A percentile compares a stretch with the other conserved stretches of the same genome.
Conservation (phyloP, 768 basidiomycete genomes). For the Jaapia argillacea region DNA sequence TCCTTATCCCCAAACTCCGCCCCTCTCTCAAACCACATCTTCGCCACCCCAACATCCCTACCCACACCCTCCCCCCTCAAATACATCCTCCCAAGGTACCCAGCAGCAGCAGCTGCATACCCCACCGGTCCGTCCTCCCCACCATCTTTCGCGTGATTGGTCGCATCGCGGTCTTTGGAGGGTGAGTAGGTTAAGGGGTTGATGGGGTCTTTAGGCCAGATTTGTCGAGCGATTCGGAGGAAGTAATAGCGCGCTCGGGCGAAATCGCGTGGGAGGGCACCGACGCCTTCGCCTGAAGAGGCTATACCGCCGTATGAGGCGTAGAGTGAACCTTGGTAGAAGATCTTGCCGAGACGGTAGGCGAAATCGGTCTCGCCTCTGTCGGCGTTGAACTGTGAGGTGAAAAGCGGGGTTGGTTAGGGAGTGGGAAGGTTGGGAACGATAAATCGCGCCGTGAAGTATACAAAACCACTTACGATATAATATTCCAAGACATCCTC, state of each 20-base stretch:
- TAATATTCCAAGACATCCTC: constrained; percentile 90
- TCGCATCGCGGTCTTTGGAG: constrained; percentile 15
- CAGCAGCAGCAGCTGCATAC: constrained; percentile 71
- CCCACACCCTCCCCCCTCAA: constrained; percentile 88
- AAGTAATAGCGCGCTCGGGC: constrained; percentile 76
- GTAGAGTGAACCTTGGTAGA: constrained; percentile 93
- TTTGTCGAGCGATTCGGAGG: constrained; percentile 64
- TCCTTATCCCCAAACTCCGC: constrained; percentile 76
- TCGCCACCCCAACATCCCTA: constrained; percentile 62
- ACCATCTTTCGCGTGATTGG: constrained; percentile 27
- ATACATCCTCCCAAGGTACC: constrained; percentile 89
- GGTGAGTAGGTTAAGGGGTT: constrained; percentile 29
- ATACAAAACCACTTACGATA: constrained; percentile 36
- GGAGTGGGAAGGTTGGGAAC: constrained; percentile 5
- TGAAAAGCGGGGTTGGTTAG: constrained; percentile 48
- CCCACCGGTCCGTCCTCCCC: constrained; percentile 28
- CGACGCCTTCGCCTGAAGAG: constrained; percentile 89
- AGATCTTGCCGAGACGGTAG: constrained; percentile 89
- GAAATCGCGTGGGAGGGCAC: constrained; percentile 76
- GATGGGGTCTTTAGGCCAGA: constrained; percentile 80
- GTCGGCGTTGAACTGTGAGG: constrained; percentile 81
- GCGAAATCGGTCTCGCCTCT: constrained; percentile 85
- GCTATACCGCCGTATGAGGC: constrained; percentile 65
- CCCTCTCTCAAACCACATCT: constrained; percentile 93
- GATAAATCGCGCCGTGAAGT: not conserved